Evolutionary conservation across 352 stramenopile genomes (phyloP).

Genomic region (Phytophthora constricta): DNA sequence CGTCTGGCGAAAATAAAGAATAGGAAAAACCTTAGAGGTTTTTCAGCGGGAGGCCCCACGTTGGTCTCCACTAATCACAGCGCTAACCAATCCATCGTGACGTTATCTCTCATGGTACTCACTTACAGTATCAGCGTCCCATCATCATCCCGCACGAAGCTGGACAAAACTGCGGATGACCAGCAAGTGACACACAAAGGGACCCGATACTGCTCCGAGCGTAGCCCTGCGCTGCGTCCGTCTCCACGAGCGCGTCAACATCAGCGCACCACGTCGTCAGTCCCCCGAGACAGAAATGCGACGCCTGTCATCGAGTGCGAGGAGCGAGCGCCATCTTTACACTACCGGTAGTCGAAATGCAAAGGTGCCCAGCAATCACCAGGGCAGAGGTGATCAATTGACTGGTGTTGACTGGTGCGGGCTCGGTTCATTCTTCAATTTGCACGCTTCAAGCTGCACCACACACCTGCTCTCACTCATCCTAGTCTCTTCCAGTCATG

Average conservation of each 20-base stretch:
- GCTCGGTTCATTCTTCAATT: not conserved
- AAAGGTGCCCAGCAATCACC: not conserved
- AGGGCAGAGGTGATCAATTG: not conserved
- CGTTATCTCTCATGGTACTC: conserved; percentile 3
- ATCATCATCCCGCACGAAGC: not conserved
- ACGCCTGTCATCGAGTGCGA: not conserved
- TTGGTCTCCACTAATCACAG: too few relatives aligned
- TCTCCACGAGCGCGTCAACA: not conserved
- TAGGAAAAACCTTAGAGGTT: too few relatives aligned
- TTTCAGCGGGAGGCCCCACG: too few relatives aligned
- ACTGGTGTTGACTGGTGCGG: not conserved
- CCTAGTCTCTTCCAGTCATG: not conserved
- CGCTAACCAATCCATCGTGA: not conserved
- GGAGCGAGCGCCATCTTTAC: not conserved
- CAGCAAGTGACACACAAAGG: too few relatives aligned
- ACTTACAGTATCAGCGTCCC: too few relatives aligned
- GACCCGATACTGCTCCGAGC: too few relatives aligned
- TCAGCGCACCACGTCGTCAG: not conserved
- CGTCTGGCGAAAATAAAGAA: too few relatives aligned
- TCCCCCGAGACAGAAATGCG: not conserved
- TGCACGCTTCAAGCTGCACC: not conserved
- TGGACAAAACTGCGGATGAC: not conserved
- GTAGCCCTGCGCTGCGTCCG: not conserved
- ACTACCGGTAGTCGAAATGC: not conserved
- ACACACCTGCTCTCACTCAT: not conserved